A percentile compares a stretch with the other conserved stretches of the same genome.
phyloP scores from a whole-genome alignment of 176 grass and related monocot species.

The Stipa capillata region DNA sequence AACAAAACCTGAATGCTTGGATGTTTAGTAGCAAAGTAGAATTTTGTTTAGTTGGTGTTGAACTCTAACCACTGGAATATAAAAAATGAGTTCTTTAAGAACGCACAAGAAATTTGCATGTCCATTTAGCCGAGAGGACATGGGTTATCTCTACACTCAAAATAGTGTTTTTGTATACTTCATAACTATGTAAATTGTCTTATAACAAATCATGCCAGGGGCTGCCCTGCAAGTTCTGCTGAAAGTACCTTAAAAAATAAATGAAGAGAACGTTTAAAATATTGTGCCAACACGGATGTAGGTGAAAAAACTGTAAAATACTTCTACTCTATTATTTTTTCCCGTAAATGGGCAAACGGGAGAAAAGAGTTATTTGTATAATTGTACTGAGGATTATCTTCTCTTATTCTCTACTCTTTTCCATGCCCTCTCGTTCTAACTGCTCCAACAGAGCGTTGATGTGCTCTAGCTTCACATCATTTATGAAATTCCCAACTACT shows the following conservation, averaged over 20 bases:
- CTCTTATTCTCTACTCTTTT: background rate
- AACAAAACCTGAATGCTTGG: background rate
- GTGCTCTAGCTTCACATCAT: constrained; percentile 17
- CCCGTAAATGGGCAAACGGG: background rate
- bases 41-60: background rate
- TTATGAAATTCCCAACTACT: constrained; percentile 15
- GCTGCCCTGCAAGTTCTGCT: background rate
- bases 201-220: background rate
- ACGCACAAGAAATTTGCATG: background rate
- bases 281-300: background rate
- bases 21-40: background rate
- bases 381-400: background rate
- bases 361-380: background rate
- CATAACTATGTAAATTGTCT: background rate
- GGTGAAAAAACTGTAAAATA: background rate
- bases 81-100: background rate
- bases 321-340: background rate
- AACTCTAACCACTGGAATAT: background rate
- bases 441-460: background rate
- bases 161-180: background rate
- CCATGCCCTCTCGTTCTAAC: background rate
- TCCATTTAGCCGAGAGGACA: background rate
- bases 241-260: background rate
- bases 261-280: background rate
- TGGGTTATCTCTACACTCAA: background rate